Evolutionary conservation across 1,284 basidiomycete species (phyloP).

Genomic region (Apiotrichum montevideense): DNA sequence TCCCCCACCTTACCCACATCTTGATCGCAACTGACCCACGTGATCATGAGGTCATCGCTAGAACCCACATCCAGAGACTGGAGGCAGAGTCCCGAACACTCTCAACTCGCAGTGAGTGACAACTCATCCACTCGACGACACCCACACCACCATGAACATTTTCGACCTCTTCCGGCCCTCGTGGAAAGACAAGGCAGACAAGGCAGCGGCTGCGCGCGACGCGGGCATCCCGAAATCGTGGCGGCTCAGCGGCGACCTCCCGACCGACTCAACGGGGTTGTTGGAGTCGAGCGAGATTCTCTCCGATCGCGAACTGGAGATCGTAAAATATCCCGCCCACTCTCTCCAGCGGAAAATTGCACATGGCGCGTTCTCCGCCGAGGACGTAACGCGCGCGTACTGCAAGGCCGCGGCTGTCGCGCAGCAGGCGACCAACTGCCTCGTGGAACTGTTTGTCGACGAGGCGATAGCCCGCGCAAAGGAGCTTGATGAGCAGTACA

Average conservation of each 20-base stretch:
- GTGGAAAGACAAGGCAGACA: neutral
- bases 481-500: slow-evolving; percentile 56
- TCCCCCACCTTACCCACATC: too few relatives aligned
- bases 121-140: too few relatives aligned
- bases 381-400: slow-evolving; percentile 27
- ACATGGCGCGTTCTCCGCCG: slow-evolving; percentile 1
- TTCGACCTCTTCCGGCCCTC: neutral
- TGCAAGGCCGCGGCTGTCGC: slow-evolving; percentile 23
- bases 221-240: neutral
- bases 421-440: slow-evolving; percentile 53
- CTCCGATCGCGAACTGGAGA: slow-evolving; percentile 55
- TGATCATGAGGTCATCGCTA: too few relatives aligned
- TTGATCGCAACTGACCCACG: too few relatives aligned
- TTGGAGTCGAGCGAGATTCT: slow-evolving; percentile 52
- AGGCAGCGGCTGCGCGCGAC: neutral
- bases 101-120: too few relatives aligned
- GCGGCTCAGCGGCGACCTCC: neutral
- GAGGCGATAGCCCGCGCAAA: slow-evolving; percentile 55
- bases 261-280: slow-evolving; percentile 2
- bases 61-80: too few relatives aligned
- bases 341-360: neutral
- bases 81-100: too few relatives aligned
- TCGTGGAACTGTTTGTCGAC: slow-evolving; percentile 63
- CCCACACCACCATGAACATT: neutral
- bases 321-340: slow-evolving; percentile 30